phyloP scores from a whole-genome alignment of 2,329 filamentous ascomycete species.

The Xylariomycetidae sp. region DNA sequence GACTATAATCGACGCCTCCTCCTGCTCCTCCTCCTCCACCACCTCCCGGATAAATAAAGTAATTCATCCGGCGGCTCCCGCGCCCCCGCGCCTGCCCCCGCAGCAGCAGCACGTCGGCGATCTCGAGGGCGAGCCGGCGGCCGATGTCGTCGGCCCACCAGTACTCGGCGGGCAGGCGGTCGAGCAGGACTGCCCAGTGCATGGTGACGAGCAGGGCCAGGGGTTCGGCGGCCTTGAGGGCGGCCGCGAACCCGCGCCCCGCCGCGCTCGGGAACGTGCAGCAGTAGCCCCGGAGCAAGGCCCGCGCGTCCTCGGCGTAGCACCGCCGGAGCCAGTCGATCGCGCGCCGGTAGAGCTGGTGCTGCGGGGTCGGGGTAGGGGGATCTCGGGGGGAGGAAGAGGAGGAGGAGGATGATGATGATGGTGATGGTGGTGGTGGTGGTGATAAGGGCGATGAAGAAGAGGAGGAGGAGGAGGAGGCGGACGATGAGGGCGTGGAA shows the following conservation, averaged over 20 bases:
- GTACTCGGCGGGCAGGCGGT: slow-evolving; percentile 11
- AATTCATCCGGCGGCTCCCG: too few relatives aligned
- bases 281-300: slow-evolving; percentile 25
- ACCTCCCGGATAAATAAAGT: too few relatives aligned
- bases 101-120: slow-evolving; percentile 21
- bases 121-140: slow-evolving; percentile 17
- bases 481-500: slow-evolving; percentile 5
- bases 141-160: slow-evolving; percentile 23
- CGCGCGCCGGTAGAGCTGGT: slow-evolving; percentile 17
- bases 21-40: too few relatives aligned
- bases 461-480: too few relatives aligned
- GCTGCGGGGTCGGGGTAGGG: slow-evolving; percentile 3
- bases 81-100: too few relatives aligned
- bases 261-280: slow-evolving; percentile 26
- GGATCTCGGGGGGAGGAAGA: slow-evolving; percentile 3
- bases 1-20: too few relatives aligned
- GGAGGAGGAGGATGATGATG: too few relatives aligned
- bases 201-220: slow-evolving; percentile 32
- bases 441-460: too few relatives aligned
- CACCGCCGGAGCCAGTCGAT: slow-evolving; percentile 25
- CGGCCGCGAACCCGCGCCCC: slow-evolving; percentile 25
- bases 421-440: too few relatives aligned
- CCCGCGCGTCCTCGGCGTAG: slow-evolving; percentile 31
- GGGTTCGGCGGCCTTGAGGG: slow-evolving; percentile 27
- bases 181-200: slow-evolving; percentile 33